phyloP scores from a whole-genome alignment of 495 filamentous ascomycete genomes.

The Elaphomyces granulatus region DNA sequence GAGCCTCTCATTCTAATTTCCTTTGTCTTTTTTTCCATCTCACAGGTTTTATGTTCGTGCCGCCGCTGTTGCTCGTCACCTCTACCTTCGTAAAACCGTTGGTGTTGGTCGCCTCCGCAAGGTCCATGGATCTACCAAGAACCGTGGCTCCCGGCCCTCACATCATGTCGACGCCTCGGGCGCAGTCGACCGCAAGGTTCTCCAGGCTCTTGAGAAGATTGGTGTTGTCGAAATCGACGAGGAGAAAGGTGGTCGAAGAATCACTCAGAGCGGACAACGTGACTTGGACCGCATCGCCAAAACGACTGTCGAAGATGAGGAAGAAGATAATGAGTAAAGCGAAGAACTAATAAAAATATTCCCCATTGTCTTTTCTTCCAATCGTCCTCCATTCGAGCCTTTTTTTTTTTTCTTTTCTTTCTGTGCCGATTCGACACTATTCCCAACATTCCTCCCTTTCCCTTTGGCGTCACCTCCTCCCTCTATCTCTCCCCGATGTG shows the following conservation, averaged over 20 bases:
- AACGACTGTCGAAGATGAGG: conserved; percentile 40
- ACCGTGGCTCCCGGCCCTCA: conserved; percentile 79
- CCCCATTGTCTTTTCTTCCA: conserved; percentile 7
- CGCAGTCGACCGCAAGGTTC: conserved; percentile 86
- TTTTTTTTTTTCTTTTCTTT: too few relatives aligned
- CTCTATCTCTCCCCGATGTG: too few relatives aligned
- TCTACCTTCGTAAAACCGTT: conserved; percentile 98
- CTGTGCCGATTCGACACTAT: too few relatives aligned
- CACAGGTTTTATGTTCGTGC: conserved; percentile 89
- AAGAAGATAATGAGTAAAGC: conserved; percentile 36
- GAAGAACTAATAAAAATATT: background rate
- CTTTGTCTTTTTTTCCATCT: background rate
- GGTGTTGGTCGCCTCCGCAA: conserved; percentile 88
- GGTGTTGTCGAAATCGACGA: conserved; percentile 91
- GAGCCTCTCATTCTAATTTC: background rate
- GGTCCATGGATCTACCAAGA: conserved; percentile 90
- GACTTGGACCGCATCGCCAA: conserved; percentile 84
- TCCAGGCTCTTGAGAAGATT: conserved; percentile 97
- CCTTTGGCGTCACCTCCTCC: too few relatives aligned
- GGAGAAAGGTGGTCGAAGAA: conserved; percentile 92
- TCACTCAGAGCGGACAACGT: conserved; percentile 92
- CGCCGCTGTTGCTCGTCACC: conserved; percentile 87
- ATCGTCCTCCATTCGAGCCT: too few relatives aligned
- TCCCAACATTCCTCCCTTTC: too few relatives aligned
- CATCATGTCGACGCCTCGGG: conserved; percentile 95